Conservation (phyloP, 805 yeast genomes). For the Candida taoyuanica region DNA sequence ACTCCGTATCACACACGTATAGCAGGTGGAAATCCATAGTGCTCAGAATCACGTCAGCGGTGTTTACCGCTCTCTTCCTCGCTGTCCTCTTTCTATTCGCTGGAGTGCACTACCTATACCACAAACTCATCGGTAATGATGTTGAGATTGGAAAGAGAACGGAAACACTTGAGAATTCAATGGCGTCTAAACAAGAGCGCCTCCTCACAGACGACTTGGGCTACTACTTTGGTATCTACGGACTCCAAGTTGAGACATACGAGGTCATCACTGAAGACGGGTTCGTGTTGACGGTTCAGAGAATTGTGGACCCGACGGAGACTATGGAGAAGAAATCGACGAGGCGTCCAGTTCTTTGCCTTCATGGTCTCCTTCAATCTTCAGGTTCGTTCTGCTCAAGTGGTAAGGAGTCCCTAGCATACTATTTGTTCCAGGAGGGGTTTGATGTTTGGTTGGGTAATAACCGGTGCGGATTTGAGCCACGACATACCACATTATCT, state of each 20-base stretch:
- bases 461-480: constrained; percentile 81
- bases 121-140: too few species aligned
- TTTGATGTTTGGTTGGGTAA: constrained; percentile 92
- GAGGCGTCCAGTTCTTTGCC: constrained; percentile 61
- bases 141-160: neutral
- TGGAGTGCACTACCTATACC: constrained; percentile 3
- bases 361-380: constrained; percentile 87
- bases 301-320: constrained; percentile 47
- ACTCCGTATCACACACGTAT: neutral
- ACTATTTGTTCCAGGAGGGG: constrained; percentile 47
- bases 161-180: neutral
- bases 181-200: too few species aligned
- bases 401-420: constrained; percentile 78
- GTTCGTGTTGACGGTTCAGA: constrained; percentile 60
- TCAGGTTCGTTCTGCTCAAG: constrained; percentile 80
- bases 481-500: constrained; percentile 52
- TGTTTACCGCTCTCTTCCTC: constrained; percentile 17
- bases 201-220: constrained; percentile 48
- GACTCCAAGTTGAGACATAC: constrained; percentile 54
- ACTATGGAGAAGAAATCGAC: constrained; percentile 22
- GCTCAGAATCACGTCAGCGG: constrained; percentile 12
- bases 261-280: constrained; percentile 76
- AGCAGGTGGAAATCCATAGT: neutral
- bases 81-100: constrained; percentile 15
- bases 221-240: constrained; percentile 63